Conservation (phyloP, 2,329 filamentous ascomycete species). For the Aspergillus sp. region DNA sequence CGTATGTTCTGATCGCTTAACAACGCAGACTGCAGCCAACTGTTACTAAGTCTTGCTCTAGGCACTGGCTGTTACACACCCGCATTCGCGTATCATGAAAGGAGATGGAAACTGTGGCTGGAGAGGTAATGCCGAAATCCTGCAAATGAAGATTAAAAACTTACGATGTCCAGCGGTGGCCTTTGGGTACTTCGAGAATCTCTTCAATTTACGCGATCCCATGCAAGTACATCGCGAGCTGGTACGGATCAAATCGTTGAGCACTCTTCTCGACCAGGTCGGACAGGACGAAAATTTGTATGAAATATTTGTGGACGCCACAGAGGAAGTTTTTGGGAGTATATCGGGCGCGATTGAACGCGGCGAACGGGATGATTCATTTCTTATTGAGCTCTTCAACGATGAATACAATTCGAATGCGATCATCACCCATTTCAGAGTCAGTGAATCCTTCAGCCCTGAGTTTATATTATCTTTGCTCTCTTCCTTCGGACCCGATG, state of each 20-base stretch:
- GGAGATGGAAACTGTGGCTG: slow-evolving; percentile 97
- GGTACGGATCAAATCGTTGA: slow-evolving; percentile 69
- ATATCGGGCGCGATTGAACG: slow-evolving; percentile 59
- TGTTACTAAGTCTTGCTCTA: slow-evolving; percentile 38
- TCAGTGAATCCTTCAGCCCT: slow-evolving; percentile 32
- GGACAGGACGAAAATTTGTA: slow-evolving; percentile 70
- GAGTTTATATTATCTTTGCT: not conserved
- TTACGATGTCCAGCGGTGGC: slow-evolving; percentile 67
- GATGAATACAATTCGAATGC: slow-evolving; percentile 64
- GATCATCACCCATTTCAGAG: slow-evolving; percentile 81
- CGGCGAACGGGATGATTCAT: slow-evolving; percentile 56
- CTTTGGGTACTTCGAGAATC: slow-evolving; percentile 88
- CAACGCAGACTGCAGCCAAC: not conserved
- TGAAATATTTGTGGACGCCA: slow-evolving; percentile 81
- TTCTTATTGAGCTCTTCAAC: slow-evolving; percentile 72
- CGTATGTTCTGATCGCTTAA: slow-evolving; percentile 48
- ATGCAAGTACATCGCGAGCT: slow-evolving; percentile 68
- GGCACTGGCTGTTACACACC: slow-evolving; percentile 80
- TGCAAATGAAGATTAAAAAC: slow-evolving; percentile 8
- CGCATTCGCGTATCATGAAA: slow-evolving; percentile 80
- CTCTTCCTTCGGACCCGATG: not conserved
- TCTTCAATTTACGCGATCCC: slow-evolving; percentile 67
- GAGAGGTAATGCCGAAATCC: slow-evolving; percentile 72
- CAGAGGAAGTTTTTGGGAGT: slow-evolving; percentile 65
- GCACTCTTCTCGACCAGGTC: slow-evolving; percentile 66